phyloP scores from a whole-genome alignment of 768 basidiomycete species.

The Mycena maculata region DNA sequence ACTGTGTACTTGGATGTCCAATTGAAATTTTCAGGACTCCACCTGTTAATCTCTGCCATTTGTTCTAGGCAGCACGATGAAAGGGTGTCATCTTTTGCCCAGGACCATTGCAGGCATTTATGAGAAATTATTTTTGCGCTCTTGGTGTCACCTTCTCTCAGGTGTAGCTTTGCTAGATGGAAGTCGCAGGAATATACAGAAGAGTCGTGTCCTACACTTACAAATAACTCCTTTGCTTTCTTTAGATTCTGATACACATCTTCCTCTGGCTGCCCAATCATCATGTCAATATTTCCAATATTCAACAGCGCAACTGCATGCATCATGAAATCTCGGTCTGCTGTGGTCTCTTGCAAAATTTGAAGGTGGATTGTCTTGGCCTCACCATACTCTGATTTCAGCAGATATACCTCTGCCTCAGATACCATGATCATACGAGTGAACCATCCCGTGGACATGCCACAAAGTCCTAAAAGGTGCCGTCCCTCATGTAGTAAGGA shows the following conservation, averaged over 20 bases:
- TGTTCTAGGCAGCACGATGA: not conserved
- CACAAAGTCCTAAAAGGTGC: not conserved
- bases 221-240: not conserved
- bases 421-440: not conserved
- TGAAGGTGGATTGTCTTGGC: not conserved
- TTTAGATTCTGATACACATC: not conserved
- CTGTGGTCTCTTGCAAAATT: not conserved
- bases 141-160: not conserved
- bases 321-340: not conserved
- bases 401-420: not conserved
- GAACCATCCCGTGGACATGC: not conserved
- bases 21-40: no score
- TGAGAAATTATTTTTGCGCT: not conserved
- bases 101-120: not conserved
- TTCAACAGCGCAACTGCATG: not conserved
- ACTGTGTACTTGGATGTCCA: no score
- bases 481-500: not conserved
- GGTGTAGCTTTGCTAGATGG: not conserved
- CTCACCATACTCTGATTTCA: not conserved
- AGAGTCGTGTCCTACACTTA: no score
- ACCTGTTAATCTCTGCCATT: no score
- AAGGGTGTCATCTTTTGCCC: not conserved
- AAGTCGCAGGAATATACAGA: not conserved
- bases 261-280: not conserved
- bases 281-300: not conserved